Percentiles rank a stretch among this genome's conserved stretches.
Conservation (phyloP, 192 early-diverging fungal species). For the Powellomyces hirtus region DNA sequence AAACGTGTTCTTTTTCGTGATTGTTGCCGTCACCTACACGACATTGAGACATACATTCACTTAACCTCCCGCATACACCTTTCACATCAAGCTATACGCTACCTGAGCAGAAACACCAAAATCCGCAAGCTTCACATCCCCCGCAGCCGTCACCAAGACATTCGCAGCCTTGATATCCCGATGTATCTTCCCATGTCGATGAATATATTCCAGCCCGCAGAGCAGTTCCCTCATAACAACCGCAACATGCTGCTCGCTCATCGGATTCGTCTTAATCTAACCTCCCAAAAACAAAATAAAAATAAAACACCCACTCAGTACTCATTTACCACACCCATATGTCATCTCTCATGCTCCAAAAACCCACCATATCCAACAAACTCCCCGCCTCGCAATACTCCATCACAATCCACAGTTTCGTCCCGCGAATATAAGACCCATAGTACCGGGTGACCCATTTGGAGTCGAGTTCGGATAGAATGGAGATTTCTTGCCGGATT, state of each 20-base stretch:
- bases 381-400: constrained; percentile 92
- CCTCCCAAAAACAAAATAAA: too few relatives aligned
- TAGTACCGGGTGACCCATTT: constrained; percentile 78
- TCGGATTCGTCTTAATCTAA: constrained; percentile 73
- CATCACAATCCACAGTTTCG: constrained; percentile 94
- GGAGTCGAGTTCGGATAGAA: constrained; percentile 87
- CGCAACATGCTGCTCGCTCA: constrained; percentile 79
- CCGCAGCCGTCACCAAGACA: constrained; percentile 35
- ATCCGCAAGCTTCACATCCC: constrained; percentile 32
- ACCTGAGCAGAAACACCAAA: constrained; percentile 75
- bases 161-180: constrained; percentile 42
- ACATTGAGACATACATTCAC: constrained; percentile 27
- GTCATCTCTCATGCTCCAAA: too few relatives aligned
- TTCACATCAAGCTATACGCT: too few relatives aligned
- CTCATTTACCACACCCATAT: too few relatives aligned
- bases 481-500: constrained; percentile 92
- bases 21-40: constrained; percentile 40
- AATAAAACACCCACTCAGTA: too few relatives aligned
- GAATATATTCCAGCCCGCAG: constrained; percentile 88
- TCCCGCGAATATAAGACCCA: constrained; percentile 81
- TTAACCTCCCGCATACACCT: too few relatives aligned
- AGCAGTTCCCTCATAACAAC: constrained; percentile 83
- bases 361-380: constrained; percentile 77
- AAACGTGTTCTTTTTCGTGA: constrained; percentile 94
- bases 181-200: constrained; percentile 68